Base-by-base conservation (phyloP, 1,284 basidiomycete genomes). In the Kwoniella shivajii region DNA sequence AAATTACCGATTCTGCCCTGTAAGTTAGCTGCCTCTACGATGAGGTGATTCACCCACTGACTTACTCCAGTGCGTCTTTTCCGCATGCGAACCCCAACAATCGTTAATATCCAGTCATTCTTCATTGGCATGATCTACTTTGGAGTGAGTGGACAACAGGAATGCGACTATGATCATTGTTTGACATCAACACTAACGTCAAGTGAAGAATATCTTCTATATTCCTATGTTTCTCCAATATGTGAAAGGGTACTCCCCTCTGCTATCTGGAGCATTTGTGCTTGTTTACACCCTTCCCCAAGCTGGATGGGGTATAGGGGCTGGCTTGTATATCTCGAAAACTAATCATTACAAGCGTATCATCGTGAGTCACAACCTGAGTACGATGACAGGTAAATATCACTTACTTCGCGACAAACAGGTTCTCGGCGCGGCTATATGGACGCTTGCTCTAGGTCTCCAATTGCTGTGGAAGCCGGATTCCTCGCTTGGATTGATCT, bases 61-160 rank as follows among this genome's bases (percentile, higher is more conserved):
- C 39, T 30, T 27, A 18, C 10, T 13, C 5, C 58, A 67, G 66
- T 70, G 46, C 53, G 65, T 6, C 46, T 65, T n/a, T 73, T 73
- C 59, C 54, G 50, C 26, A 61, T 59, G 29, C 53, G 56, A 5
- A 70, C 68, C 18, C 51, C 63, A 4, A 46, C 61, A 1, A 36
- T 67, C 24, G 56, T 72, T 18, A 63, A 68, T 44, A 41, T 56
- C 13, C 67, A 70, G 42, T 60, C 60, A 22, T 73, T 66, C 49
- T 53, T 65, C 33, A 66, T 73, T 47, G 71, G 71, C n/a, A 57
- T 68, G 52, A 56, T 62, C 14, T 72, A 68, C 62, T 73, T 67
- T 41, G 69, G 68, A 6, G 64, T 63, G 37, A 41, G 65, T 52
- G 10, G 18, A n/a, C 22, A 13, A 3, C 24, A 13, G 14, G 11